Conservation (phyloP, 2,329 filamentous ascomycete genomes). For the Lachnellula willkommii region DNA sequence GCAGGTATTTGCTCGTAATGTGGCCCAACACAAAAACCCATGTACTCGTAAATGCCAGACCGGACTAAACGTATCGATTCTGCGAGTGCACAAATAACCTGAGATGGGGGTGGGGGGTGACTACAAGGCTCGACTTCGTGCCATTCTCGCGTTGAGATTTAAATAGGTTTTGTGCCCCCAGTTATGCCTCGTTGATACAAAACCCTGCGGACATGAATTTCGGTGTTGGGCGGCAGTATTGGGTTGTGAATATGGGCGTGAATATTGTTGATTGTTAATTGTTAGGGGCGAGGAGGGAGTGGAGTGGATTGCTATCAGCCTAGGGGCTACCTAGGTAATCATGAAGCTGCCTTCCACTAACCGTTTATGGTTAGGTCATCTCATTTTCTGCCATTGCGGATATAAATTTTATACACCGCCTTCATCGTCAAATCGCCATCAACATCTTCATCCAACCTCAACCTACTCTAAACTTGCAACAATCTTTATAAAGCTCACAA, state of each 20-base stretch:
- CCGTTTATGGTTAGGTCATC: background rate
- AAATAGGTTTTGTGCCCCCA: background rate
- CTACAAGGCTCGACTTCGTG: background rate
- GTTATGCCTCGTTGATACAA: background rate
- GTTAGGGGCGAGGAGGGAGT: background rate
- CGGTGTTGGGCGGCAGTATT: too few species aligned
- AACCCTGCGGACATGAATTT: background rate
- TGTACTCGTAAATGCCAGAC: background rate
- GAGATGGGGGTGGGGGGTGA: slow-evolving; percentile 8
- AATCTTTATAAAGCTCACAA: background rate
- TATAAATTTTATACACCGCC: background rate
- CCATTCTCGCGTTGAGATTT: background rate
- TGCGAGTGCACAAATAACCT: background rate
- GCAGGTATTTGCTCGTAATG: background rate
- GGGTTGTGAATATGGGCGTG: background rate
- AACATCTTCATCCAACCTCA: background rate
- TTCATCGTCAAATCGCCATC: background rate
- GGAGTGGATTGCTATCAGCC: background rate
- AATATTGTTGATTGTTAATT: background rate
- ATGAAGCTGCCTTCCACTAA: background rate
- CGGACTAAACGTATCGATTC: background rate
- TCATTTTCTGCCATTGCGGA: background rate
- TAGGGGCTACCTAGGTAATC: background rate
- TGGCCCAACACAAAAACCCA: background rate
- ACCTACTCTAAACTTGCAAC: background rate